These are phyloP conservation scores for Euphrasia arctica DNA, from an alignment of 305 asterid genomes.

Conservation along the genomic window DNA sequence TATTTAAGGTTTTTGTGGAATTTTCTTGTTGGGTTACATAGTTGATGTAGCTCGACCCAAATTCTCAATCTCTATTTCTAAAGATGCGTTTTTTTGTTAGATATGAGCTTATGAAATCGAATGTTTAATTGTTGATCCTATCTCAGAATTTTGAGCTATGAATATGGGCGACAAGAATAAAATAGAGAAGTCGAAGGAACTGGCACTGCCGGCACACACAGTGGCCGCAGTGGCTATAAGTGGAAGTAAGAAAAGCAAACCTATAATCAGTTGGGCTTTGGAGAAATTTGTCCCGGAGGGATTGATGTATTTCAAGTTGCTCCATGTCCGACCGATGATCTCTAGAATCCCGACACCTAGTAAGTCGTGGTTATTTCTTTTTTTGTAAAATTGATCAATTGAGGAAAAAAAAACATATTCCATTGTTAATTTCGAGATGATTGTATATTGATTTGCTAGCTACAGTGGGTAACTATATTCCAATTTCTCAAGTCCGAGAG, in stretches of 20 bases:
- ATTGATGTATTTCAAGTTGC: slow-evolving; percentile 49
- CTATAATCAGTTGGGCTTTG: slow-evolving; percentile 66
- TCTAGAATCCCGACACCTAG: slow-evolving; percentile 77
- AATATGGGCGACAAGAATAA: slow-evolving; percentile 30
- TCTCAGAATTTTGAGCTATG: slow-evolving; percentile 25
- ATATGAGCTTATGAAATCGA: neutral
- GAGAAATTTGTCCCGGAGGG: slow-evolving; percentile 75
- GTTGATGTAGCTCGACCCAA: neutral
- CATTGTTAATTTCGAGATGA: slow-evolving; percentile 5
- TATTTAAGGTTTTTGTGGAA: neutral
- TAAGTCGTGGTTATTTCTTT: slow-evolving; percentile 31
- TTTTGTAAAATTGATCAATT: too few species aligned
- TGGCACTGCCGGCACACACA: slow-evolving; percentile 33
- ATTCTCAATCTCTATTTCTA: neutral
- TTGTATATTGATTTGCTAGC: slow-evolving; percentile 21
- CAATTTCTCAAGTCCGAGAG: slow-evolving; percentile 65
- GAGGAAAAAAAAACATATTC: neutral
- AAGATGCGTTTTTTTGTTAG: neutral
- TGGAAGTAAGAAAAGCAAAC: slow-evolving; percentile 52
- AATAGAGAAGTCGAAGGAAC: slow-evolving; percentile 32
- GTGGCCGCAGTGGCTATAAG: slow-evolving; percentile 60
- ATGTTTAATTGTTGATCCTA: slow-evolving; percentile 2
- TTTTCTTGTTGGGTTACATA: neutral
- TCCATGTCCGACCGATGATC: slow-evolving; percentile 58
- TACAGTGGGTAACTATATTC: slow-evolving; percentile 80